Base-by-base conservation (phyloP, 768 basidiomycete genomes). In the Termitomyces sp. region DNA sequence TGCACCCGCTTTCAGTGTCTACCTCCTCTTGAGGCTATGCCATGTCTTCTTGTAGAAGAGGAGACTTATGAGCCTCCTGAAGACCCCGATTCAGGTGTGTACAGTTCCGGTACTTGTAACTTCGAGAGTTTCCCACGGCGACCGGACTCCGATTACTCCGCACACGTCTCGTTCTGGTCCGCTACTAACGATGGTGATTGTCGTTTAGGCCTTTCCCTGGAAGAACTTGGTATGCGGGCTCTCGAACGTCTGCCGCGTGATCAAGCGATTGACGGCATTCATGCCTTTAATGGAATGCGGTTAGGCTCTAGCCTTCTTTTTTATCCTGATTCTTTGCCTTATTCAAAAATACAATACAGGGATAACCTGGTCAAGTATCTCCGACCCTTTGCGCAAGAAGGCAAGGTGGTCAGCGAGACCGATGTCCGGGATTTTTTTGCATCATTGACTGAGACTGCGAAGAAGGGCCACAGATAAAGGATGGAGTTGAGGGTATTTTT, bases 11-110 rank as follows among this genome's bases (percentile, higher is more conserved):
- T 57, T 3, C 61, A 91, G 87, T 93, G 90, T 69, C 68, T 81
- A 5, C 73, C 79, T 0, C 75, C 73, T 7, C 71, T 92, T 42
- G 71, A 80, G 63, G 68, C 70, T 15, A 72, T 80, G 63, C 75
- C 81, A 28, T 91, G 78, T 69, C 73, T 93, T 23, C 69, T 90
- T 11, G 78, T 87, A 60, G 88, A 89, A 67, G 91, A 93, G 60
- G 89, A 90, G 42, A 90, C 86, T 0, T 93, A 90, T 59, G 87
- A 91, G 66, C 89, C 88, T 1, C 91, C 91, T 3, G 85, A 89
- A 64, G 91, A 93, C 69, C 91, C 91, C 10, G 91, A 94, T 66
- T 90, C 85, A 59, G 84, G 91, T 85, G 51, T 41, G 68, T 59
- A 58, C 40, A 53, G 48, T 38, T 33, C 38, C 42, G 46, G 31